These are phyloP conservation scores for Perilla frutescens DNA, from an alignment of 257 asterid genomes.

Conservation along the genomic window DNA sequence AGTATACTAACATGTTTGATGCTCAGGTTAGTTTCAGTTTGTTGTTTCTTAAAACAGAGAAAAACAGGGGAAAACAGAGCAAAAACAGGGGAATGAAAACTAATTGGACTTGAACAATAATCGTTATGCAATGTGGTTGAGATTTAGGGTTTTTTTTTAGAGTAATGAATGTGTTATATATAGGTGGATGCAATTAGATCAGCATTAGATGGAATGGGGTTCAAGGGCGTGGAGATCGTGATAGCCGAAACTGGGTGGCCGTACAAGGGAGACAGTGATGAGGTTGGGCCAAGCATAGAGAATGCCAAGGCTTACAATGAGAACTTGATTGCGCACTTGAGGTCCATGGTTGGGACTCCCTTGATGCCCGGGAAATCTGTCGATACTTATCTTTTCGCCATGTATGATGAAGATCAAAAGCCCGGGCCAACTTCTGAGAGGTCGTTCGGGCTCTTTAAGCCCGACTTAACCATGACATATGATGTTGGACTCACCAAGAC, in stretches of 20 bases:
- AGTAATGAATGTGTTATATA: neutral
- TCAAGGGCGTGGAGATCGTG: constrained; percentile 66
- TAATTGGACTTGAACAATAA: too few relatives aligned
- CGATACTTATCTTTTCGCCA: constrained; percentile 70
- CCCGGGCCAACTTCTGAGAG: constrained; percentile 77
- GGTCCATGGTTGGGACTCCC: constrained; percentile 75
- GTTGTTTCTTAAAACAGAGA: neutral
- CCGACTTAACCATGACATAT: constrained; percentile 54
- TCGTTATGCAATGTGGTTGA: too few relatives aligned
- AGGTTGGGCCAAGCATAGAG: constrained; percentile 68
- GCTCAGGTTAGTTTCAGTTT: constrained; percentile 59
- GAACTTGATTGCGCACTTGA: constrained; percentile 62
- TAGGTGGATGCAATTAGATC: constrained; percentile 73
- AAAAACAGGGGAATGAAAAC: too few relatives aligned
- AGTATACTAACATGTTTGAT: constrained; percentile 79
- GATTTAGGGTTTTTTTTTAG: neutral
- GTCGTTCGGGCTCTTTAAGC: constrained; percentile 72
- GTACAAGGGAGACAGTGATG: constrained; percentile 66
- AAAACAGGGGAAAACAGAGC: too few relatives aligned
- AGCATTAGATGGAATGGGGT: constrained; percentile 62
- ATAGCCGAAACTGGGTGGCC: constrained; percentile 92
- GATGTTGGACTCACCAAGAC: constrained; percentile 63
- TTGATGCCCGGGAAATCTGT: constrained; percentile 75
- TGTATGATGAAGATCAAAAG: constrained; percentile 72
- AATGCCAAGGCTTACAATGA: constrained; percentile 71